Evolutionary conservation across 2,329 filamentous ascomycete species (phyloP).

Genomic region (Fusarium sp.): DNA sequence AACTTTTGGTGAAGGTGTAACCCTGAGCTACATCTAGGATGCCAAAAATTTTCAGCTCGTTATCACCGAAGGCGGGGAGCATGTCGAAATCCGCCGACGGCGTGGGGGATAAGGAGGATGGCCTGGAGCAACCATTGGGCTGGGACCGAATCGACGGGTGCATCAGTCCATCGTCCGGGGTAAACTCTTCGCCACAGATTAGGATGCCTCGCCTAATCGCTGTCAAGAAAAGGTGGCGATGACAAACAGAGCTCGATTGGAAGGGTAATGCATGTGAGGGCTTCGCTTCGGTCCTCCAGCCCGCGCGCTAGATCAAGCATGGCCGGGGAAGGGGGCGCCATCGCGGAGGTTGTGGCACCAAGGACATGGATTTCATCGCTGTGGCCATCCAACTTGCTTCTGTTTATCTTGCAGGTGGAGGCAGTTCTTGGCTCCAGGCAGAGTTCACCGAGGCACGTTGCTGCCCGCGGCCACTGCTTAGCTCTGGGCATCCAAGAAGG

Average conservation of each 20-base stretch:
- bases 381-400: constrained; percentile 29
- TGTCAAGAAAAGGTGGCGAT: background rate
- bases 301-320: background rate
- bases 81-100: constrained; percentile 17
- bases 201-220: constrained; percentile 3
- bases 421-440: constrained; percentile 20
- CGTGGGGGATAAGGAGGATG: constrained; percentile 34
- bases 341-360: constrained; percentile 8
- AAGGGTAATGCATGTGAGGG: background rate
- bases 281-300: constrained; percentile 2
- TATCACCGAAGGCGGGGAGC: constrained; percentile 32
- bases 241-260: background rate
- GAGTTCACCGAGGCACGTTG: constrained; percentile 12
- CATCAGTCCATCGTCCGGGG: constrained; percentile 29
- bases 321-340: constrained; percentile 3
- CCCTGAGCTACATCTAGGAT: constrained; percentile 16
- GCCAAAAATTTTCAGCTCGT: constrained; percentile 7
- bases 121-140: constrained; percentile 14
- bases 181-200: constrained; percentile 6
- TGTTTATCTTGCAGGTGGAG: constrained; percentile 34
- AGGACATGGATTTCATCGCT: constrained; percentile 5
- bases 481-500: constrained; percentile 19
- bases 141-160: constrained; percentile 26
- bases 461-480: constrained; percentile 16
- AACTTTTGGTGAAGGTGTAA: constrained; percentile 19